Percentiles rank a stretch among this genome's conserved stretches.
phyloP scores from a whole-genome alignment of 2,329 filamentous ascomycete species.

The Penicillium sp. region DNA sequence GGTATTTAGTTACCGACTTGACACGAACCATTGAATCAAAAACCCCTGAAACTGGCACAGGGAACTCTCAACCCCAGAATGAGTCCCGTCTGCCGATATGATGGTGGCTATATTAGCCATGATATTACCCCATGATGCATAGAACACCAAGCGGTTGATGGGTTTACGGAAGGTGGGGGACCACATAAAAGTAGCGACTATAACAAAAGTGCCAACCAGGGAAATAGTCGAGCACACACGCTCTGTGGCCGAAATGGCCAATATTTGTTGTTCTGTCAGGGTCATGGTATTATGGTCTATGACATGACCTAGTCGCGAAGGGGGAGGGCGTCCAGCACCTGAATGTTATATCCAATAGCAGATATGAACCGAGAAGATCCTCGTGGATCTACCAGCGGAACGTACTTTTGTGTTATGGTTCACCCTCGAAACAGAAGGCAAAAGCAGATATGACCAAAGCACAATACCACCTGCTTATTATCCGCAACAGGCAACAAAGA shows the following conservation, averaged over 20 bases:
- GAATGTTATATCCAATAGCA: conserved; percentile 1
- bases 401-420: not conserved
- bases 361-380: not conserved
- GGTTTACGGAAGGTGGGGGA: conserved; percentile 74
- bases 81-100: conserved; percentile 63
- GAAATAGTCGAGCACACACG: conserved; percentile 69
- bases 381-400: not conserved
- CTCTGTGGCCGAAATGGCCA: conserved; percentile 61
- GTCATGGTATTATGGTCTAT: conserved; percentile 25
- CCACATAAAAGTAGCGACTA: conserved; percentile 67
- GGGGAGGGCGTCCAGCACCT: not conserved
- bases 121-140: conserved; percentile 77
- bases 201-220: conserved; percentile 66
- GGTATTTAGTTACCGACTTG: not conserved
- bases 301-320: not conserved
- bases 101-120: conserved; percentile 73
- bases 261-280: conserved; percentile 40
- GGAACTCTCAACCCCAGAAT: conserved; percentile 47
- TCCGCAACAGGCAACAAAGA: not conserved
- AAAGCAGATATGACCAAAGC: not conserved
- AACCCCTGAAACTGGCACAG: conserved; percentile 76
- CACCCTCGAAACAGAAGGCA: not conserved
- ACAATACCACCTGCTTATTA: conserved; percentile 5
- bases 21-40: conserved; percentile 77
- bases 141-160: conserved; percentile 84